Evolutionary conservation across 306 rosid species (phyloP).

Genomic region (Aeschynomene evenia): DNA sequence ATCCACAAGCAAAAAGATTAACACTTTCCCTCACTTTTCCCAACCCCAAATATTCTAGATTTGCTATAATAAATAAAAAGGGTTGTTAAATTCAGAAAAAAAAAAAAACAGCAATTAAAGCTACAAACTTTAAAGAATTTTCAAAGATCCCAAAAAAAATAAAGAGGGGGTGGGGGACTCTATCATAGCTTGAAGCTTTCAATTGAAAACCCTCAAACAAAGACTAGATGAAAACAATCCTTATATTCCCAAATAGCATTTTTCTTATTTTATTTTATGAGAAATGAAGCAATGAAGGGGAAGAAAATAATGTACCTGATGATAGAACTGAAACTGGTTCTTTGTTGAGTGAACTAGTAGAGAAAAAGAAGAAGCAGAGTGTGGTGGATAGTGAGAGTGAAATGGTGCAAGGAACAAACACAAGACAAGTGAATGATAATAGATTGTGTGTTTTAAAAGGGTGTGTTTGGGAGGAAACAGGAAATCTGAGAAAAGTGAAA

Average conservation of each 20-base stretch:
- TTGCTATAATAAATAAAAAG: constrained; percentile 8
- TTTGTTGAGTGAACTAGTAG: constrained; percentile 1
- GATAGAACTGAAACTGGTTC: constrained; percentile 22
- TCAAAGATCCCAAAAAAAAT: neutral
- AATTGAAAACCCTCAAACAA: constrained; percentile 17
- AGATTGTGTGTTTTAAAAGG: constrained; percentile 35
- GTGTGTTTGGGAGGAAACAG: constrained; percentile 19
- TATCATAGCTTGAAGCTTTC: constrained; percentile 22
- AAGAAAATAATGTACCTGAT: constrained; percentile 43
- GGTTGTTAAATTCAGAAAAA: neutral
- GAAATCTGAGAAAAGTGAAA: constrained; percentile 30
- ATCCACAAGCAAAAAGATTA: constrained; percentile 19
- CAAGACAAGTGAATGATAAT: constrained; percentile 8
- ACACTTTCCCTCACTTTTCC: neutral
- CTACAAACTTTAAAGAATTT: neutral
- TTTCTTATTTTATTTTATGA: neutral
- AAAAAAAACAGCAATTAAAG: constrained; percentile 21
- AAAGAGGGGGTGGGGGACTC: too few species aligned
- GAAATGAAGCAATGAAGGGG: neutral
- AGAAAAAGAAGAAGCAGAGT: neutral
- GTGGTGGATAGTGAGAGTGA: neutral
- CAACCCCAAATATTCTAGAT: neutral
- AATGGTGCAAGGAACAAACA: constrained; percentile 15
- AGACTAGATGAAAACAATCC: neutral
- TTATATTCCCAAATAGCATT: neutral